Percentiles rank a stretch among this genome's conserved stretches.
Evolutionary conservation across 1,284 basidiomycete species (phyloP).

Genomic region (Ceratobasidium sp.): DNA sequence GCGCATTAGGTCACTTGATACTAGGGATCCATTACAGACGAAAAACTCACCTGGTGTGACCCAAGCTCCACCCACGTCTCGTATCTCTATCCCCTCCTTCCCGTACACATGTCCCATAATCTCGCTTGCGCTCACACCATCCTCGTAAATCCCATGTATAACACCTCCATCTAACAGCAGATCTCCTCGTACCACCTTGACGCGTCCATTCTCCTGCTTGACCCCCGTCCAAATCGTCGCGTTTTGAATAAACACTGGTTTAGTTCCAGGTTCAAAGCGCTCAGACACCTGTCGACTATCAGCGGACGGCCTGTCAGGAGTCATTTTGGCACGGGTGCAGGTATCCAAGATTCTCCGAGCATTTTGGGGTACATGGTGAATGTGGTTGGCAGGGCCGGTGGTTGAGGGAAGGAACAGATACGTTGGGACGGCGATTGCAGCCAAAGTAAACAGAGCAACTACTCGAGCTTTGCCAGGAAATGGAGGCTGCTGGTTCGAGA

Average conservation of each 20-base stretch:
- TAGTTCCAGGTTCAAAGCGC: conserved; percentile 73
- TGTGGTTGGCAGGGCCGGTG: too few relatives aligned
- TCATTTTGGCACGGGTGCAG: background rate
- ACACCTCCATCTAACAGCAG: conserved; percentile 59
- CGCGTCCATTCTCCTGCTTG: conserved; percentile 61
- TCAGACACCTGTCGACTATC: conserved; percentile 69
- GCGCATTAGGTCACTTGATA: too few relatives aligned
- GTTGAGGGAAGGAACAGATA: too few relatives aligned
- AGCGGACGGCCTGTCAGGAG: background rate
- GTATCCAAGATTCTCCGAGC: background rate
- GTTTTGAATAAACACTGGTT: conserved; percentile 76
- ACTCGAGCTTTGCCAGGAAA: too few relatives aligned
- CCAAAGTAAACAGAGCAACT: too few relatives aligned
- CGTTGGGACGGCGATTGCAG: too few relatives aligned
- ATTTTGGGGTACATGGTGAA: conserved; percentile 1
- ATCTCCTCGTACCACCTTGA: background rate
- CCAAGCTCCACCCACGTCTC: conserved; percentile 58
- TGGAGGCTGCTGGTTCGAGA: too few relatives aligned
- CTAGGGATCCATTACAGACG: too few relatives aligned
- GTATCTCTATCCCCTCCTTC: conserved; percentile 38
- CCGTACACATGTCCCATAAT: background rate
- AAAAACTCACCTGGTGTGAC: too few relatives aligned
- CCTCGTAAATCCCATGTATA: conserved; percentile 50
- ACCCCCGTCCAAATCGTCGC: conserved; percentile 83
- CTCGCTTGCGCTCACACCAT: conserved; percentile 45